Base-by-base conservation (phyloP, 805 yeast genomes). In the Pichia californica region DNA sequence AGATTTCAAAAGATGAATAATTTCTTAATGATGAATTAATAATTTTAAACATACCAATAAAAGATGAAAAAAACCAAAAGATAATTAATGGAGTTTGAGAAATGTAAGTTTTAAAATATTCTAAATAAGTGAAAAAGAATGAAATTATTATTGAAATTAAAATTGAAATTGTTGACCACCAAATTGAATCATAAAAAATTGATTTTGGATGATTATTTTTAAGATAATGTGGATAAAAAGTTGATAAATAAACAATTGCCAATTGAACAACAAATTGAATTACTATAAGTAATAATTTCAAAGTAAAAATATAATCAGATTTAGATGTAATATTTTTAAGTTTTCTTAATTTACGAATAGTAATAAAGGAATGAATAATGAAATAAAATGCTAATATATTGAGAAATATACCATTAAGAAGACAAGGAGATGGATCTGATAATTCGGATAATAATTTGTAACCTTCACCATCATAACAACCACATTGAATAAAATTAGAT, bases 11-110 rank as follows among this genome's bases (percentile, higher is more conserved):
- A 28, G 68, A 40, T 3, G 56, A 46, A 3, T 52, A 52, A 4
- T 54, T 45, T 58, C 81, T 65, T 37, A 76, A 58, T 25, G 54
- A 44, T 37, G 66, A 54, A 49, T 73, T 71, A 31, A 64, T 52
- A 5, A 76, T 52, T 49, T 75, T 74, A 31, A 76, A 64, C 10
- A 66, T 44, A 19, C 75, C 74, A 29, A 77, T 66, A 6, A 81
- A 42, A 1, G 73, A 52, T 32, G 73, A 68, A 45, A 79, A 68
- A 37, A 83, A 65, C 96, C 96, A 91, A 63, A 76, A 91, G 49
- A 82, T 70, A 31, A 91, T 71, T 37, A 88, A 64, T 0, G 77
- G 68, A 2, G 91, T 82, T 52, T 73, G 76, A 2, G 96, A 79
- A 19, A 85, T 74, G 34, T 65, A 70, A 10, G 79, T 58, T 58